These are phyloP conservation scores for Nothomitra cinnamomea DNA, from an alignment of 2,329 filamentous ascomycete genomes.

Conservation along the genomic window DNA sequence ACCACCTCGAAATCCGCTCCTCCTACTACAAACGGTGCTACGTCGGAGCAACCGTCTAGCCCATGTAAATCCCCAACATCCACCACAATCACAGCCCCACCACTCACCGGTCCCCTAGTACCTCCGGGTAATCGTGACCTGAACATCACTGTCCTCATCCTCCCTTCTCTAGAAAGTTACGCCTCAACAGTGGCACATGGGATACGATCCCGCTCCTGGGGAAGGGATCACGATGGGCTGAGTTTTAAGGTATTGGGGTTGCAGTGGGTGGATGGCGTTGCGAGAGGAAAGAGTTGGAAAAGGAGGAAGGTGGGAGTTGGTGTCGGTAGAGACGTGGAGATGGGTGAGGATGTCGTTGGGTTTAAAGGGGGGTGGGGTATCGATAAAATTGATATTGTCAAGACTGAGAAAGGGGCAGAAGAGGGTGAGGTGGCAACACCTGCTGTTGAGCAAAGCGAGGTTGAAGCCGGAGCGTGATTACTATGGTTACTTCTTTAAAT, in stretches of 20 bases:
- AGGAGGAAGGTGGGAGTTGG: neutral
- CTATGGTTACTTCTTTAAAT: no score
- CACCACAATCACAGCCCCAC: conserved; percentile 32
- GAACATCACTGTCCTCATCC: conserved; percentile 70
- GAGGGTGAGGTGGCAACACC: no score
- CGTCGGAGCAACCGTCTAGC: neutral
- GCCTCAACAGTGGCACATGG: conserved; percentile 59
- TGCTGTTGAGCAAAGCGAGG: no score
- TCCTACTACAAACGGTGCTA: neutral
- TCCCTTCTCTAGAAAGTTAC: conserved; percentile 67
- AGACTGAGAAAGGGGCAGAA: no score
- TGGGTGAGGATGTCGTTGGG: no score
- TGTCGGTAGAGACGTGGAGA: neutral
- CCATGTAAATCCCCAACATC: neutral
- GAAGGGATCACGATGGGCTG: conserved; percentile 60
- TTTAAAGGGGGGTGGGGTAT: no score
- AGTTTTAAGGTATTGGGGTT: conserved; percentile 74
- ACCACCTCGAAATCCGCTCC: neutral
- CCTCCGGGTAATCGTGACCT: conserved; percentile 57
- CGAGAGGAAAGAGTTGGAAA: conserved; percentile 30
- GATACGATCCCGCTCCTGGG: conserved; percentile 67
- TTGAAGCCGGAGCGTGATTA: no score
- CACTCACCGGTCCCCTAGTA: conserved; percentile 41
- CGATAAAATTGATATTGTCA: no score
- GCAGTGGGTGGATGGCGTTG: conserved; percentile 51